Evolutionary conservation across 352 stramenopile genomes (phyloP).

Genomic region (Globisporangium carolinianum): DNA sequence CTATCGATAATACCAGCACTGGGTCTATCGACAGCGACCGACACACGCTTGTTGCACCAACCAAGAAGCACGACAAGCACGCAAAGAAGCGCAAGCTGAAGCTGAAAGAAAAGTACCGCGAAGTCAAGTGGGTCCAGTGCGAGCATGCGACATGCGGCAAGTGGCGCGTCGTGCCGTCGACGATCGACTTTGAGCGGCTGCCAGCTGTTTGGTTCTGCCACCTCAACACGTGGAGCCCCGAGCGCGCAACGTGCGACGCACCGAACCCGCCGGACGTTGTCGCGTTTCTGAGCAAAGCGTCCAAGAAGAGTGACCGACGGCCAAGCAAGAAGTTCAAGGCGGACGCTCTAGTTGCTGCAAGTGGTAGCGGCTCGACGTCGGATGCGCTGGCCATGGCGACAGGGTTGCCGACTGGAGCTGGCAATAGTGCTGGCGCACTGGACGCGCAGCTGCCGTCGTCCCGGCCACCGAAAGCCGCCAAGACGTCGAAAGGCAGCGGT

Average conservation of each 20-base stretch:
- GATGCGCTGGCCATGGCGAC: neutral
- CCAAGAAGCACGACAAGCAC: constrained; percentile 57
- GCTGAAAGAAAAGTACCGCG: constrained; percentile 75
- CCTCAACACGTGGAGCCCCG: constrained; percentile 71
- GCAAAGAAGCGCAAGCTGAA: constrained; percentile 74
- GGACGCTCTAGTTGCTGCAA: neutral
- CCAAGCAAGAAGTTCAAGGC: constrained; percentile 48
- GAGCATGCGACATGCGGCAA: constrained; percentile 91
- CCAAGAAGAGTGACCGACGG: constrained; percentile 27
- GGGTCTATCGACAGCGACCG: too few species aligned
- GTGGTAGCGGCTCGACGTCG: neutral
- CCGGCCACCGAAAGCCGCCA: constrained; percentile 7
- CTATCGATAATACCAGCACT: too few species aligned
- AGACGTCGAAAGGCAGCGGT: constrained; percentile 6
- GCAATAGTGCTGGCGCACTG: neutral
- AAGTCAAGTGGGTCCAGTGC: constrained; percentile 94
- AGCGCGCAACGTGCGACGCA: constrained; percentile 62
- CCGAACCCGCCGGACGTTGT: constrained; percentile 72
- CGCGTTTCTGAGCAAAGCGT: constrained; percentile 49
- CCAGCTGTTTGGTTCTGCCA: constrained; percentile 87
- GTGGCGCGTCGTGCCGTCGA: constrained; percentile 91
- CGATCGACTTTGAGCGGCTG: constrained; percentile 85
- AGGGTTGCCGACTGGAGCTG: neutral
- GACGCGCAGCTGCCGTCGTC: neutral
- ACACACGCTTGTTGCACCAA: neutral